These are phyloP conservation scores for Rhynchosporium secalis DNA, from an alignment of 2,329 filamentous ascomycete genomes.

Conservation along the genomic window DNA sequence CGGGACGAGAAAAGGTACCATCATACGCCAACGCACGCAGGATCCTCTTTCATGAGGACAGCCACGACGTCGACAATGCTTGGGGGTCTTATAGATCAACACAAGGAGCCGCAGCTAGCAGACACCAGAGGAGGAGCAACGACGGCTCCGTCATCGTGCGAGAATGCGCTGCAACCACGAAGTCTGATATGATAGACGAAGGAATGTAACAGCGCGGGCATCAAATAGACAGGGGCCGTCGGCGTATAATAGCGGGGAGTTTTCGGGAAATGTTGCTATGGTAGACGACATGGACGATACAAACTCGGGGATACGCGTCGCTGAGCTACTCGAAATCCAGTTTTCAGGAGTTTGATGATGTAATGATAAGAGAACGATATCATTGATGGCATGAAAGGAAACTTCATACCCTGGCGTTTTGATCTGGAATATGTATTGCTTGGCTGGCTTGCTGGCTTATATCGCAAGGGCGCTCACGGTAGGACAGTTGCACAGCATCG, in stretches of 20 bases:
- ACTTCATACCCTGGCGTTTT: conserved; percentile 6
- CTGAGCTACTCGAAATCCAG: background rate
- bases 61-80: conserved; percentile 28
- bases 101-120: background rate
- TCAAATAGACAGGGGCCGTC: background rate
- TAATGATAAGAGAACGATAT: background rate
- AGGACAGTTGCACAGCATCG: conserved; percentile 1
- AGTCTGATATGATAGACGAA: conserved; percentile 6
- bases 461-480: background rate
- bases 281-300: background rate
- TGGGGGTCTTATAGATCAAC: conserved; percentile 8
- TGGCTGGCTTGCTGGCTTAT: background rate
- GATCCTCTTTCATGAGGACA: conserved; percentile 28
- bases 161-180: background rate
- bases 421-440: background rate
- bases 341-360: background rate
- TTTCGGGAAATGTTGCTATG: background rate
- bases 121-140: background rate
- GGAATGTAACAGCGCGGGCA: background rate
- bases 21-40: conserved; percentile 27
- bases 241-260: background rate
- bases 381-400: conserved; percentile 1
- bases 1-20: conserved; percentile 28
- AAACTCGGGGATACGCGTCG: background rate
- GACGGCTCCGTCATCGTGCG: background rate